Evolutionary conservation across 352 stramenopile species (phyloP).

Genomic region (Phytophthora pluvialis): DNA sequence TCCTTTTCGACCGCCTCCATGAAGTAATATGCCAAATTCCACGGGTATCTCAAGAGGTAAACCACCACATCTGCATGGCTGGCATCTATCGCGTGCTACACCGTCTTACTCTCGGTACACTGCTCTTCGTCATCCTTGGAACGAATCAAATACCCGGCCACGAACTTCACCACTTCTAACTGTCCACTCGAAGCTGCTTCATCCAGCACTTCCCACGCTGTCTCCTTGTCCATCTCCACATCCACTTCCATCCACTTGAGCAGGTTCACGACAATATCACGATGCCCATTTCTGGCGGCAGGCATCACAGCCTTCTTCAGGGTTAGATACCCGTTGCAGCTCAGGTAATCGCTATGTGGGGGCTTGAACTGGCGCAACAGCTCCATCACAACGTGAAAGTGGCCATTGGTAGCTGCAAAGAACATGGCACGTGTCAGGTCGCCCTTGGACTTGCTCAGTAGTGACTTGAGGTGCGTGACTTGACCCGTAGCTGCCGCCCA

Average conservation of each 20-base stretch:
- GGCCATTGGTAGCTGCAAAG: background rate
- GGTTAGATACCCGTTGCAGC: background rate
- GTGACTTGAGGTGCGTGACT: background rate
- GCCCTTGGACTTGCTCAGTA: background rate
- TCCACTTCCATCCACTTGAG: background rate
- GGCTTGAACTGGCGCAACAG: background rate
- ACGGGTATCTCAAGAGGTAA: background rate
- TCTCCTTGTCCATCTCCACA: background rate
- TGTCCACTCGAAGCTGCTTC: background rate
- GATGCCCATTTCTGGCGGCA: background rate
- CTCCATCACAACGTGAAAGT: background rate
- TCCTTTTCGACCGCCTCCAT: background rate
- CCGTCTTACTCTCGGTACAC: background rate
- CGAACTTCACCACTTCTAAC: background rate
- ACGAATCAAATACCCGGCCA: background rate
- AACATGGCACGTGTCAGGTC: background rate
- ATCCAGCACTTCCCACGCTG: background rate
- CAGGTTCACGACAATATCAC: background rate
- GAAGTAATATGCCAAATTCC: conserved; percentile 6
- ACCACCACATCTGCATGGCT: background rate
- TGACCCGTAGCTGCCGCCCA: background rate
- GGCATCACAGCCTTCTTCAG: background rate
- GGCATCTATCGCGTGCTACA: background rate
- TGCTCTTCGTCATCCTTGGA: background rate
- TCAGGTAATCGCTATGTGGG: background rate